These are phyloP conservation scores for maize (Zea mays) DNA, from an alignment of 176 grass and related monocot species.

Conservation along the genomic window DNA sequence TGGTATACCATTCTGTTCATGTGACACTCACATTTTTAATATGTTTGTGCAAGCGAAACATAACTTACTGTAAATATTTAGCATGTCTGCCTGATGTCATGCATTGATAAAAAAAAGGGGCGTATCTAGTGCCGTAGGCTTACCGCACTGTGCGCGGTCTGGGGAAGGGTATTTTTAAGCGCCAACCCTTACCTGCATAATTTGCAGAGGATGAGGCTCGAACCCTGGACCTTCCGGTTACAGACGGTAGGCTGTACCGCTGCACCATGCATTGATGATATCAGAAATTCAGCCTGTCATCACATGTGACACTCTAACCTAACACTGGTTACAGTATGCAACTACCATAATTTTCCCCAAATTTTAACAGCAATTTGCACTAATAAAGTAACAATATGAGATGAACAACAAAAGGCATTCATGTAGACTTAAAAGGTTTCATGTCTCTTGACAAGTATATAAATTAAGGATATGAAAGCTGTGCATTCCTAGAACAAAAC, in stretches of 20 bases:
- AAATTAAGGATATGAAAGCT: not conserved
- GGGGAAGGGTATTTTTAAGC: too few species aligned
- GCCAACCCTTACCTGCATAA: too few species aligned
- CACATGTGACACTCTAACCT: not conserved
- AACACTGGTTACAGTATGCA: not conserved
- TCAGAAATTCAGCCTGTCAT: not conserved
- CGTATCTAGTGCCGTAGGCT: too few species aligned
- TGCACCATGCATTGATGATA: not conserved
- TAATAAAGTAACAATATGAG: not conserved
- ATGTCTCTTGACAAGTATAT: not conserved
- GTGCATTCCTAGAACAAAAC: not conserved
- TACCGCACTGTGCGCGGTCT: too few species aligned
- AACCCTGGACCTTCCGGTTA: too few species aligned
- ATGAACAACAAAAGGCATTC: not conserved
- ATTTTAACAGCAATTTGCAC: not conserved
- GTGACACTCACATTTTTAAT: not conserved
- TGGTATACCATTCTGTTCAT: constrained; percentile 54
- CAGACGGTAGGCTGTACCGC: too few species aligned
- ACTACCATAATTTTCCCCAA: not conserved
- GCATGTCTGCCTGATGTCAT: not conserved
- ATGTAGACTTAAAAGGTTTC: not conserved
- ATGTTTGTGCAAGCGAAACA: constrained; percentile 25
- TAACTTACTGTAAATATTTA: constrained; percentile 3
- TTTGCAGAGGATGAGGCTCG: too few species aligned
- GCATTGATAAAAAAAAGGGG: not conserved